Evolutionary conservation across 495 filamentous ascomycete species (phyloP), one percentile per base, ranked within the genome.

Genomic region (Neurospora sp.): DNA sequence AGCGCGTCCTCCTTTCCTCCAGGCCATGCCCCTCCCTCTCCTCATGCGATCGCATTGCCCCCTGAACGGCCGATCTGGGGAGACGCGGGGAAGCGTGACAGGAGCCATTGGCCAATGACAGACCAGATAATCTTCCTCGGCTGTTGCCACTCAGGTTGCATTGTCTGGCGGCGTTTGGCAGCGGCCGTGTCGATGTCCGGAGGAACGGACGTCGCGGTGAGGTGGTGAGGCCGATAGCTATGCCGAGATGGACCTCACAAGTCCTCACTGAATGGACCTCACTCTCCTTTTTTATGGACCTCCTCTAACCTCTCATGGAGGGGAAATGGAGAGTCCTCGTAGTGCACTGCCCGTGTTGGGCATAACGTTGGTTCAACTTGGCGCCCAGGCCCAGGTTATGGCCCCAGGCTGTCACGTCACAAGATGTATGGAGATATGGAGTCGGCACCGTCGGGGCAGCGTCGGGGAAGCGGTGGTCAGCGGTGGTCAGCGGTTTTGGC

Each of bases 91-190:
- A 12, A 31, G 54, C 54, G 27, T 62, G 23, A 62, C 54, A 62
- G 7, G 20, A 73, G 73, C 73, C 72, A 79, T 81, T 81, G 79
- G 41, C 79, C 78, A 81, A 79, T 81, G 39, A 75, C 59, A 38
- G 62, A 27, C 37, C 12, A 31, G 62, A 70, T 20, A 31, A 35
- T 72, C 71, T 37, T 23, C 71, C 35, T 73, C 54, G 54, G 54
- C 54, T 62, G 54, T 62, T 10, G 54, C 54, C 54, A 31, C 54
- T 62, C 23, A 16, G 54, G 12, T 62, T 31, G 54, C 27, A 35
- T 62, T 31, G 54, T 62, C 54, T 35, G 54, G 7, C 54, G 54
- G 54, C 23, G 54, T 62, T 62, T 62, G 46, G 46, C 46, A 54
- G 46, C 20, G 46, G 46, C 46, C 46, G 46, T 54, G 46, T 54